Base-by-base conservation (phyloP, 495 filamentous ascomycete genomes). In the Hypoxylon fuscum region DNA sequence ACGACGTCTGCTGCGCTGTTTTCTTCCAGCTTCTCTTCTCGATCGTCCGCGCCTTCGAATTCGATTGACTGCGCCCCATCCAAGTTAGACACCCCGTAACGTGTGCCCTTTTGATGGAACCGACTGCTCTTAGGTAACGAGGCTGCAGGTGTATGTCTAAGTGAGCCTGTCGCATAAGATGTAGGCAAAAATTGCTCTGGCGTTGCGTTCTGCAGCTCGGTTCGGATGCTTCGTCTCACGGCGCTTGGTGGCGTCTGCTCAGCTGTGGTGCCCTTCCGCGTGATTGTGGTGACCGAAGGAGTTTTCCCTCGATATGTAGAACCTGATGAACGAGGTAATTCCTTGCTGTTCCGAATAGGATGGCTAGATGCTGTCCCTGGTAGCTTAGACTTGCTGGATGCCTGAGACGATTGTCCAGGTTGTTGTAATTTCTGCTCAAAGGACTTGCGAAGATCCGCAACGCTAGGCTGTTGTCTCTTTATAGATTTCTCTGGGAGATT, bases 391-490 rank as follows among this genome's bases (percentile, higher is more conserved):
- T 50, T 54, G n/a, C 40, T 31, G 10, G 43, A 18, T 7, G 47
- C 31, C 11, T 55, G 50, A 3, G 38, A 17, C 21, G 18, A 7
- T 3, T 15, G 8, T 20, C 27, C 9, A 20, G 31, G 14, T 2
- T 40, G 41, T 7, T 61, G 51, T 5, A 49, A 54, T n/a, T 27
- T 29, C 21, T 57, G 41, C 44, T 78, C 72, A 25, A 77, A 77
- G 2, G 72, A 69, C 56, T 63, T 54, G 6, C 73, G 69, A 45
- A 77, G 62, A 53, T 76, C 70, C 25, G 74, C 69, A 25, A 78
- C 74, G 29, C 74, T 78, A 35, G 55, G 59, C 34, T 60, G 72
- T 35, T 67, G 62, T n/a, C 38, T 64, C 20, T 54, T 63, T 5
- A 57, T 17, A 9, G 41, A 45, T n/a, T 34, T 59, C 5, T 15